These are phyloP conservation scores for Buxus sempervirens DNA, from an alignment of 164 flowering plant genomes.

Conservation along the genomic window DNA sequence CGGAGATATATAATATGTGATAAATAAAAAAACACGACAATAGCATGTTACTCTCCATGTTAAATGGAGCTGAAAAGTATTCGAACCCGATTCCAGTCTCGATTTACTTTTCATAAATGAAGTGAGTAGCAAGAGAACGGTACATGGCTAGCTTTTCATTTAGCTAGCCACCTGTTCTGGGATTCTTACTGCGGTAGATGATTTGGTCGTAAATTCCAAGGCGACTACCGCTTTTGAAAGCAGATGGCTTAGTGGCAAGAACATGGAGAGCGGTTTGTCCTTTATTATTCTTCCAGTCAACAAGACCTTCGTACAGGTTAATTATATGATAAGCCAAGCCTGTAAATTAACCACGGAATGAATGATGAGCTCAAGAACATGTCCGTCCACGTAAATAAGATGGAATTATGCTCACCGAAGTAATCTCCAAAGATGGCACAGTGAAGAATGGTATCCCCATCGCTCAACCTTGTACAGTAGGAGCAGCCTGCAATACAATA, in stretches of 20 bases:
- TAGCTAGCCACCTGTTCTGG: background rate
- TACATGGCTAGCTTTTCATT: no score
- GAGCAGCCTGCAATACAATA: background rate
- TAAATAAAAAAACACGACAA: no score
- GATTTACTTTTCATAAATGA: no score
- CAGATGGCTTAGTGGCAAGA: constrained; percentile 31
- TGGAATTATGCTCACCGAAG: background rate
- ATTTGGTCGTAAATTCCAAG: constrained; percentile 2
- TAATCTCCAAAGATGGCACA: constrained; percentile 20
- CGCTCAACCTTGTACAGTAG: constrained; percentile 16
- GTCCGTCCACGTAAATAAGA: no score
- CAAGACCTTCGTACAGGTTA: constrained; percentile 14
- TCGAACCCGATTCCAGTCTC: no score
- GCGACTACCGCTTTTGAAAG: constrained; percentile 34
- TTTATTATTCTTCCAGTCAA: constrained; percentile 13
- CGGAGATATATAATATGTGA: background rate
- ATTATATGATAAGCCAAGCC: constrained; percentile 40
- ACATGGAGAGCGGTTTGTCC: constrained; percentile 40
- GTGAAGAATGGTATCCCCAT: constrained; percentile 30
- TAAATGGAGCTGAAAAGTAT: no score
- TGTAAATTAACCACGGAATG: constrained; percentile 5
- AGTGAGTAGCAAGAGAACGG: no score
- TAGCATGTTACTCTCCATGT: no score
- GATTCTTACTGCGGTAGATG: constrained; percentile 28
- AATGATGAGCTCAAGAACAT: background rate